Base-by-base conservation (phyloP, 768 basidiomycete genomes). In the Zangia roseola region DNA sequence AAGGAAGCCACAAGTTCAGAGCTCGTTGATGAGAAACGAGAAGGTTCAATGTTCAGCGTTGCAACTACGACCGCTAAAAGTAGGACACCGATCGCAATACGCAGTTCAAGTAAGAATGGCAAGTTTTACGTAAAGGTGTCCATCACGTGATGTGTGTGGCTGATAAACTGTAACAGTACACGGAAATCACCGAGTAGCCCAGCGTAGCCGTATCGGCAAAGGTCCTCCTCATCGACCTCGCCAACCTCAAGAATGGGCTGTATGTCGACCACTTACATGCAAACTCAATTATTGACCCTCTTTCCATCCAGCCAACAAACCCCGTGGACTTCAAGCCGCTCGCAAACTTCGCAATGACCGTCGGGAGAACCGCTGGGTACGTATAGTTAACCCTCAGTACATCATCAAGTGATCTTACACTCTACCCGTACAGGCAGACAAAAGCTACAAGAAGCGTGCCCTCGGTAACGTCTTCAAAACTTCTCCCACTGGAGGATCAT, bases 401-500 rank as follows among this genome's bases (percentile, higher is more conserved):
- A 38, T 34, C 20, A 38, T 34, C 47, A 31, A 39, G 14, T 13
- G 10, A 55, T 56, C 57, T 65, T 45, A 63, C 26, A 31, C 40
- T 24, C 25, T 3, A 44, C 49, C 45, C 33, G 50, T 55, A 26
- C 43, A 95, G 92, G 95, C 95, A 76, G 94, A 98, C 76, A 95
- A 95, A 75, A 77, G 85, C 38, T 99, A 98, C 80, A 99, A 98
- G 85, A 99, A 98, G 77, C 90, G 97, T 68, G 97, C 97, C 50
- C 86, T 99, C 50, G 97, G 97, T 53, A 99, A 98, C 78, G 84
- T 97, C 69, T 99, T 94, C 88, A 97, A 95, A 81, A 98, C 97
- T 67, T 98, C 95, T 26, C 97, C 97, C 40, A 98, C 97, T 54
- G 97, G 94, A 76, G 97, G 97, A 59, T 94, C 94, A 49, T 98